Evolutionary conservation across 805 yeast species (phyloP).

Genomic region (Candida hispaniensis): DNA sequence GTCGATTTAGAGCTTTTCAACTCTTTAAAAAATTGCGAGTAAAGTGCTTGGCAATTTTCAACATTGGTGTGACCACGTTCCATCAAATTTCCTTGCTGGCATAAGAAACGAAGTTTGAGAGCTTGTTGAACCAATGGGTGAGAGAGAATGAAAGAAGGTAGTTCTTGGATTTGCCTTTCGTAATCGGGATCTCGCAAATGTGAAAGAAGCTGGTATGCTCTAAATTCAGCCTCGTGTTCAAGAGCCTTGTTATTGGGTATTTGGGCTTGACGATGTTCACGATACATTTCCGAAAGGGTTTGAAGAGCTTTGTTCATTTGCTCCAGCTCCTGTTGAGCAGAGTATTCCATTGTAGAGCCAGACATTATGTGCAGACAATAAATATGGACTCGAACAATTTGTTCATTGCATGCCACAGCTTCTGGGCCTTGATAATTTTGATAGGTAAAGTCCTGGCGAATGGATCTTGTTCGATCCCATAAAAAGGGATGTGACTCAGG

Average conservation of each 20-base stretch:
- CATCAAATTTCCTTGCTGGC: conserved; percentile 50
- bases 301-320: conserved; percentile 87
- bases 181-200: conserved; percentile 77
- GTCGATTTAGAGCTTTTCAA: conserved; percentile 38
- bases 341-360: conserved; percentile 55
- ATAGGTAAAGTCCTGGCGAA: conserved; percentile 92
- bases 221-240: conserved; percentile 85
- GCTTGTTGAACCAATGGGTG: conserved; percentile 59
- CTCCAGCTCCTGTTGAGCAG: conserved; percentile 91
- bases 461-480: conserved; percentile 96
- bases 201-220: conserved; percentile 75
- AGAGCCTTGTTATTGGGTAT: conserved; percentile 34
- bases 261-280: conserved; percentile 62
- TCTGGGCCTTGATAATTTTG: conserved; percentile 92
- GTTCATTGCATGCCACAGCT: conserved; percentile 84
- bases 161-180: conserved; percentile 58
- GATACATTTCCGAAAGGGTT: conserved; percentile 77
- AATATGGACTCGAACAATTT: conserved; percentile 81
- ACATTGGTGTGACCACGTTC: conserved; percentile 41
- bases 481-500: conserved; percentile 84
- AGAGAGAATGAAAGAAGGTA: conserved; percentile 48
- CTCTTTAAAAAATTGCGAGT: conserved; percentile 47
- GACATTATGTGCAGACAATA: conserved; percentile 80
- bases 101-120: conserved; percentile 51
- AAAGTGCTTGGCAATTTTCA: conserved; percentile 52